Base-by-base conservation (phyloP, 192 early-diverging fungal genomes). In the Entophlyctis helioformis region DNA sequence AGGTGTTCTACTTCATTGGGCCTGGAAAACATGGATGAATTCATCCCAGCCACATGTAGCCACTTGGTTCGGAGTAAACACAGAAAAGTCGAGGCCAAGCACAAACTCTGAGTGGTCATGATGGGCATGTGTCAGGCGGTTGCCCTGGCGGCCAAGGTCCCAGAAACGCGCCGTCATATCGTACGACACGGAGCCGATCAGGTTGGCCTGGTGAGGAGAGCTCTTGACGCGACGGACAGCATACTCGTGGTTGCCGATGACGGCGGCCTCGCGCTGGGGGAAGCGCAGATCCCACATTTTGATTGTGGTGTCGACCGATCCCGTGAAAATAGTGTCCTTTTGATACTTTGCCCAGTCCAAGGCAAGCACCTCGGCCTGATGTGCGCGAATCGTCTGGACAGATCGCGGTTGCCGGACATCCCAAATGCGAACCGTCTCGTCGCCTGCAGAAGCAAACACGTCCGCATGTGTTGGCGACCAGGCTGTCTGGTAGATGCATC, bases 311-410 rank as follows among this genome's bases (percentile, higher is more conserved):
- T 98, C 96, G 2, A 89, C 88, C 28, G 83, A 85, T 1, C 85
- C 87, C 2, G 95, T 92, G 5, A 84, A 87, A n/a, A 98, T 51
- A 15, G 69, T 65, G 47, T 87, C 61, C 5, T 83, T 75, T 28
- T 80, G 67, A 59, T 98, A 98, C 60, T 98, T 98, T 64, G 94
- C 94, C 93, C 93, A 98, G 50, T 98, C 96, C 42, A 95, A 50
- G 5, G 90, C 83, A 15, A 98, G 65, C 5, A 91, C 72, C 62
- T 98, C 91, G 45, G 82, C 81, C 22, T 60, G 58, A 58, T 98
- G 96, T 18, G 89, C 91, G 27, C 44, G 51, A 25, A 76, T 49
- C 3, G 74, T 64, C 20, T 43, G 45, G 3, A 53, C 34, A 15
- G 62, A 66, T 33, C 64, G 51, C 1, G 86, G 88, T 9, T 66